Percentiles rank a stretch among this genome's conserved stretches.
These are phyloP conservation scores for Sugiyamaella xylanicola DNA, from an alignment of 1,139 yeast genomes.

Conservation along the genomic window DNA sequence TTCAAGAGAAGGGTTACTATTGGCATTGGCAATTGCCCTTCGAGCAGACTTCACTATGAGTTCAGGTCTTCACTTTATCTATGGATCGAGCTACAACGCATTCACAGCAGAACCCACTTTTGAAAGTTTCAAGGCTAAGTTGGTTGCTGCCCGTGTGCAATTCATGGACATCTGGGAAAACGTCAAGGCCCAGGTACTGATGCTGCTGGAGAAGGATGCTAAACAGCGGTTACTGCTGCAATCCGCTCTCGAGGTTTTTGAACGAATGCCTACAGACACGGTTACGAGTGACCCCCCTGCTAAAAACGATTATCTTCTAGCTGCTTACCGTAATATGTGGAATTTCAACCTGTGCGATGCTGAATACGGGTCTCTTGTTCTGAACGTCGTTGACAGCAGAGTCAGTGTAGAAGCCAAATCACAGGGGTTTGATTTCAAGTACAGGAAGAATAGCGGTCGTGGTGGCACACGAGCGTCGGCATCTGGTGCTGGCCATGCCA, in stretches of 20 bases:
- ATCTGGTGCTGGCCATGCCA: not conserved
- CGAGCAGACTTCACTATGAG: constrained; percentile 74
- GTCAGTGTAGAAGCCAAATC: constrained; percentile 49
- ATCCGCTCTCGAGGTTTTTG: constrained; percentile 62
- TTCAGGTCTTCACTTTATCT: constrained; percentile 71
- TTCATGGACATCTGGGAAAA: constrained; percentile 67
- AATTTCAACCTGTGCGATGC: constrained; percentile 72
- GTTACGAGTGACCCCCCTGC: constrained; percentile 38
- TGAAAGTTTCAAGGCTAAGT: constrained; percentile 56
- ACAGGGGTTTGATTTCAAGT: constrained; percentile 55
- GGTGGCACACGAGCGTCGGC: too few relatives aligned
- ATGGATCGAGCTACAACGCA: constrained; percentile 72
- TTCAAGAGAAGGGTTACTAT: constrained; percentile 64
- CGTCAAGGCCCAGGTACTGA: constrained; percentile 55
- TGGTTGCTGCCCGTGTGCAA: constrained; percentile 60
- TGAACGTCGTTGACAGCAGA: constrained; percentile 48
- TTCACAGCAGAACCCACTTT: constrained; percentile 64
- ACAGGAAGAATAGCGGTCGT: constrained; percentile 36
- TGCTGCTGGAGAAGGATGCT: constrained; percentile 42
- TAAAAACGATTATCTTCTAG: constrained; percentile 56
- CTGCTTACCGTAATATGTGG: constrained; percentile 74
- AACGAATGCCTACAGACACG: constrained; percentile 62
- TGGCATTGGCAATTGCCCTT: constrained; percentile 66
- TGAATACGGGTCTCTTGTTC: constrained; percentile 48
- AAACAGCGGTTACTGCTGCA: constrained; percentile 48